Conservation (phyloP, 768 basidiomycete genomes). For the Lactarius deliciosus region DNA sequence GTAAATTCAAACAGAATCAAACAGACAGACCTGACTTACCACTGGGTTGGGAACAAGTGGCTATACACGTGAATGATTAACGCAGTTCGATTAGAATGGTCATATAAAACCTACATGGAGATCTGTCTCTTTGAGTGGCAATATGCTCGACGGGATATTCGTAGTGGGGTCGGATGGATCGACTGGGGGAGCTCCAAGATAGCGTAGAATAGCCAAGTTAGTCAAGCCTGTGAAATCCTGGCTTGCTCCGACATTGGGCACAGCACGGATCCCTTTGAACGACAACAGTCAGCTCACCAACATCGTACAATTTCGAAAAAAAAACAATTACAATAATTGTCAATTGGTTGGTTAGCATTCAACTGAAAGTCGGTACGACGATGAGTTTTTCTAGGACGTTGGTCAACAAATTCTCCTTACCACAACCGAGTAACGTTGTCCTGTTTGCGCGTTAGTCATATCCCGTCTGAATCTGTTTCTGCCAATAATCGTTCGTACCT, state of each 20-base stretch:
- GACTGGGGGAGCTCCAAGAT: neutral
- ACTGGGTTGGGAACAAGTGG: slow-evolving; percentile 15
- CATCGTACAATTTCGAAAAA: neutral
- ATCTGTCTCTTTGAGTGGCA: slow-evolving; percentile 17
- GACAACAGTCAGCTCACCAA: neutral
- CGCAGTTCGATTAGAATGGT: neutral
- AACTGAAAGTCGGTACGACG: neutral
- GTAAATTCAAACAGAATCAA: neutral
- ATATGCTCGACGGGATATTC: neutral
- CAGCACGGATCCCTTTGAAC: slow-evolving; percentile 20
- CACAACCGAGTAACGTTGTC: slow-evolving; percentile 36
- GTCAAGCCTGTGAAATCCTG: slow-evolving; percentile 9
- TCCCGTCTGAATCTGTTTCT: too few relatives aligned
- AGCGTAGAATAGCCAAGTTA: slow-evolving; percentile 29
- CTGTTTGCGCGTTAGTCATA: neutral
- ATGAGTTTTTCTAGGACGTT: neutral
- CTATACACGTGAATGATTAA: slow-evolving; percentile 16
- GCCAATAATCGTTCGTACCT: slow-evolving; percentile 13
- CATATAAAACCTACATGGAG: slow-evolving; percentile 14
- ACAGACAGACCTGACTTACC: neutral
- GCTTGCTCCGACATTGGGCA: neutral
- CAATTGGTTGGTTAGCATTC: slow-evolving; percentile 29
- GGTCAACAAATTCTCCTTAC: slow-evolving; percentile 20
- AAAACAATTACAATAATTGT: slow-evolving; percentile 17
- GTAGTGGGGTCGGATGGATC: slow-evolving; percentile 14